Conservation (phyloP, 106 monocot genomes). For the Gastrodia elata region DNA sequence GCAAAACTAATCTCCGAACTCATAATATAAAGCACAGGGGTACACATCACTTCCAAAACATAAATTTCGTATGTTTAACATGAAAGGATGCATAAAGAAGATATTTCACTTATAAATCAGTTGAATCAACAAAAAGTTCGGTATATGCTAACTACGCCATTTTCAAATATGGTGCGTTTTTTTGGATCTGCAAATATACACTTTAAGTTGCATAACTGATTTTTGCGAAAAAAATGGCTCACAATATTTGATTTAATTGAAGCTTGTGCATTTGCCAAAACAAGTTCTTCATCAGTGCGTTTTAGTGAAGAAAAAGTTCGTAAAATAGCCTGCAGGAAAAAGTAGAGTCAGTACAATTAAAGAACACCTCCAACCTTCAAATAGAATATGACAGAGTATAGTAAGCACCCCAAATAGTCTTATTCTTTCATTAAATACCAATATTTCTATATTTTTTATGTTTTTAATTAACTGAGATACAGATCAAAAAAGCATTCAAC, state of each 20-base stretch:
- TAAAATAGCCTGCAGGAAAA: constrained; percentile 55
- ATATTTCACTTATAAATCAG: neutral
- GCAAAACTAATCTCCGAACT: neutral
- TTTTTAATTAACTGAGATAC: too few relatives aligned
- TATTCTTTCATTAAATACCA: neutral
- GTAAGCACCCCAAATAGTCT: neutral
- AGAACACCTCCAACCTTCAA: neutral
- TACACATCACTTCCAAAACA: neutral
- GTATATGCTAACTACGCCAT: neutral
- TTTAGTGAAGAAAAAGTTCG: constrained; percentile 63
- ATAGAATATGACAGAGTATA: neutral
- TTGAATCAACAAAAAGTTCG: neutral
- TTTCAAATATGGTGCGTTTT: neutral
- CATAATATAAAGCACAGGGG: neutral
- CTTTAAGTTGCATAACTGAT: neutral
- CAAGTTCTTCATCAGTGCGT: constrained; percentile 80
- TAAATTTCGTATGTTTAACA: neutral
- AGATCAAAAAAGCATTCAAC: neutral
- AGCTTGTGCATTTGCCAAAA: constrained; percentile 54
- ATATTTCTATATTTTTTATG: neutral
- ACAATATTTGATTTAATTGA: constrained; percentile 76
- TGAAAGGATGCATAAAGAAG: neutral
- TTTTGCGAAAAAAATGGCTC: constrained; percentile 22
- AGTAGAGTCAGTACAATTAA: neutral
- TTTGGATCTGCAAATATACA: neutral